A percentile compares a stretch with the other conserved stretches of the same genome.
Conservation (phyloP, 371 early-diverging fungal genomes). For the Circinella minor region DNA sequence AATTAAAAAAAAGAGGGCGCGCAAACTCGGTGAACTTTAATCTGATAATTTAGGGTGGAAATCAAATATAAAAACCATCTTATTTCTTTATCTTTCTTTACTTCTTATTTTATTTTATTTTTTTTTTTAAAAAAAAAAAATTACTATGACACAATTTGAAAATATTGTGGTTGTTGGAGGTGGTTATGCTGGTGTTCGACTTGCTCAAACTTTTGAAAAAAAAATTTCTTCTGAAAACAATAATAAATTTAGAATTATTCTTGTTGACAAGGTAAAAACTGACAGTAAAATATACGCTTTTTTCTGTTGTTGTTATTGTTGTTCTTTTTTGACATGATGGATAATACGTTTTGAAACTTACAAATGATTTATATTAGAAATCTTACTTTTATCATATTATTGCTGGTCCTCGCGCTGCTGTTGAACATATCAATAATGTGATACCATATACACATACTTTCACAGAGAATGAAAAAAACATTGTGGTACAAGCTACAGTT, state of each 20-base stretch:
- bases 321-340: background rate
- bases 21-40: too few species aligned
- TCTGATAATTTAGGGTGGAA: too few species aligned
- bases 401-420: constrained; percentile 32
- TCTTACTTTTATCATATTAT: constrained; percentile 39
- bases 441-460: constrained; percentile 35
- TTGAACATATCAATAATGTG: constrained; percentile 26
- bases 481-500: constrained; percentile 35
- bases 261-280: constrained; percentile 33
- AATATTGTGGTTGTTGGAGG: constrained; percentile 46
- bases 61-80: too few species aligned
- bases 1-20: too few species aligned
- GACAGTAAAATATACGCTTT: background rate
- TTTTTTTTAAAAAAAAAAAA: background rate
- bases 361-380: constrained; percentile 17
- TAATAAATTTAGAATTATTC: constrained; percentile 27
- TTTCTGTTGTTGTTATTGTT: background rate
- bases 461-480: constrained; percentile 16
- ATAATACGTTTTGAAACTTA: background rate
- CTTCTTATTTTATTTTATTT: background rate
- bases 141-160: constrained; percentile 8
- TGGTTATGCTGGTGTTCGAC: constrained; percentile 38
- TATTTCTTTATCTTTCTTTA: background rate
- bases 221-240: background rate
- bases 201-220: constrained; percentile 33